Base-by-base conservation (phyloP, 768 basidiomycete species). In the Crepidotus variabilis region DNA sequence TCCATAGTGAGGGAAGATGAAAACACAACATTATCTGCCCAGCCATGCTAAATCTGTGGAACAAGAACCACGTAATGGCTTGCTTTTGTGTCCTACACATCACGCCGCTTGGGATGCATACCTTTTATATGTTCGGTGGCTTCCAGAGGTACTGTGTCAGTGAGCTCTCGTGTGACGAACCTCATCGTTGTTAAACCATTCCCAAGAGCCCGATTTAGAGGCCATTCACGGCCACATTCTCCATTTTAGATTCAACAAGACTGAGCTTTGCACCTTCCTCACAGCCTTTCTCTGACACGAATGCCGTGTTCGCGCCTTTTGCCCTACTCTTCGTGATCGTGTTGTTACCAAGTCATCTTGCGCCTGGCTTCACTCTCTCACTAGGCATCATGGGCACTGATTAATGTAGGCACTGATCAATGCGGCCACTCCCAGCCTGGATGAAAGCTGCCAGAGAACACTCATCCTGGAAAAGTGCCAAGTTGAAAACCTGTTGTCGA, bases 131-230 rank as follows among this genome's bases (percentile, higher is more conserved):
- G 50, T 56, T 43, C 55, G 55, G 18, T 56, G 55, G 55, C 9
- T 22, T 18, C 18, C 36, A 35, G 14, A 50, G 36, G 50, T 56
- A n/a, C 20, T 14, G 47, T 56, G 20, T 35, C 22, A 23, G 18
- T 50, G 55, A 35, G 49, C 18, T 56, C 43, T 39, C 51, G 55
- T 35, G 49, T 1, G 21, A 56, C 35, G 24, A 36, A n/a, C n/a
- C 50, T 56, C 50, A 18, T 56, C 13, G 55, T 35, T 22, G 47
- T 56, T n/a, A n/a, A 56, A 56, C 48, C 49, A 56, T n/a, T 56
- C 36, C 9, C 49, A 39, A 18, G 2, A 32, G 0, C 47, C 10
- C 16, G n/a, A n/a, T n/a, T n/a, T 16, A 13, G 55, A 56, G 50
- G 11, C 28, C 24, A 50, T 56, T 14, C 55, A 56, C 14, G 55